phyloP scores from a whole-genome alignment of 2,329 filamentous ascomycete species.

The Dactylellina drechsleri region DNA sequence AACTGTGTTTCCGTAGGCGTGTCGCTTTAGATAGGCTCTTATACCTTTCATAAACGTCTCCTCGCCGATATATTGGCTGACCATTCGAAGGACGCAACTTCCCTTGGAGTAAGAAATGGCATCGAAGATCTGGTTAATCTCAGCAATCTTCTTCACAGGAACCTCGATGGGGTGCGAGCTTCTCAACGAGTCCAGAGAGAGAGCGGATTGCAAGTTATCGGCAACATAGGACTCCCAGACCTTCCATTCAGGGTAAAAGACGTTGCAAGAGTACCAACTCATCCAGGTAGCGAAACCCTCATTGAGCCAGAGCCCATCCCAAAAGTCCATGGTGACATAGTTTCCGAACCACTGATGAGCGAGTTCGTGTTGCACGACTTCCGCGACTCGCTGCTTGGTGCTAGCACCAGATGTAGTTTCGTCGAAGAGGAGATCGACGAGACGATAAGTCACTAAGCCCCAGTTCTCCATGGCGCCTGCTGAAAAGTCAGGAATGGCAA shows the following conservation, averaged over 20 bases:
- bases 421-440: conserved; percentile 88
- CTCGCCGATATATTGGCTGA: conserved; percentile 93
- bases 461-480: conserved; percentile 99
- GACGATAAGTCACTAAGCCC: conserved; percentile 93
- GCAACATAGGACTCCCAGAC: conserved; percentile 96
- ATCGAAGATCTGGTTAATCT: conserved; percentile 98
- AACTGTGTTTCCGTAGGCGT: conserved; percentile 90
- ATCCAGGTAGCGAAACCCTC: conserved; percentile 92
- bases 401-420: conserved; percentile 90
- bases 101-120: conserved; percentile 98
- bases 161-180: conserved; percentile 98
- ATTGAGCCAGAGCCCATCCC: conserved; percentile 97
- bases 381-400: conserved; percentile 90
- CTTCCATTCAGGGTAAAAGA: conserved; percentile 97
- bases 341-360: conserved; percentile 99
- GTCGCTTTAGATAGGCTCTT: conserved; percentile 89
- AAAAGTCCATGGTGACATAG: conserved; percentile 97
- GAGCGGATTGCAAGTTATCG: conserved; percentile 86
- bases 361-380: conserved; percentile 95
- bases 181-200: conserved; percentile 86
- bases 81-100: conserved; percentile 95
- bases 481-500: conserved; percentile 94
- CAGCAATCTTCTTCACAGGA: conserved; percentile 91
- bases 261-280: conserved; percentile 93
- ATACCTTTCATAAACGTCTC: conserved; percentile 93